phyloP scores from a whole-genome alignment of 208 protist genomes.

The Naegleria lovaniensis region DNA sequence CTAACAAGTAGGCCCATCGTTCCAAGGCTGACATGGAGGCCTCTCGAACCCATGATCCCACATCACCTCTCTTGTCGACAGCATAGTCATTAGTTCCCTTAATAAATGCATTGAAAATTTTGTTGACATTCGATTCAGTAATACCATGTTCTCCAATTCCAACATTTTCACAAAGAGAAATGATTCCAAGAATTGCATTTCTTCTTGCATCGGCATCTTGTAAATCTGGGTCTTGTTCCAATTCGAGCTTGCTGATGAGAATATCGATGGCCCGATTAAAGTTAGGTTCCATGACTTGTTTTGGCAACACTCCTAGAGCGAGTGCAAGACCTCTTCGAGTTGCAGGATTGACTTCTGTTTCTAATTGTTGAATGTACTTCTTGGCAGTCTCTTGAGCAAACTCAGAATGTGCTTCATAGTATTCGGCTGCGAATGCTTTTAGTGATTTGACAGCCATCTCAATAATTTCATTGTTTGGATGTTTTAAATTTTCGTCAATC shows the following conservation, averaged over 20 bases:
- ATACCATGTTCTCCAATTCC: conserved; percentile 34
- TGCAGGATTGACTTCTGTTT: not conserved
- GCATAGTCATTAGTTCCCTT: conserved; percentile 75
- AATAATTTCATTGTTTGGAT: conserved; percentile 54
- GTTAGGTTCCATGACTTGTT: not conserved
- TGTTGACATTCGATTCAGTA: conserved; percentile 31
- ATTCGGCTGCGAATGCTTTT: conserved; percentile 28
- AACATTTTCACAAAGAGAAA: conserved; percentile 30
- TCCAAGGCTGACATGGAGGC: conserved; percentile 65
- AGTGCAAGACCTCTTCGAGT: conserved; percentile 65
- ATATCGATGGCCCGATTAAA: conserved; percentile 21
- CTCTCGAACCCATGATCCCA: conserved; percentile 91
- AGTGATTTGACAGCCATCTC: conserved; percentile 32
- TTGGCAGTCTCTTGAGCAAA: not conserved
- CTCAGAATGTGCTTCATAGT: conserved; percentile 12
- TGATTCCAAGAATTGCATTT: conserved; percentile 69
- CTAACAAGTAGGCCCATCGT: not conserved
- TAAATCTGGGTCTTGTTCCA: conserved; percentile 47
- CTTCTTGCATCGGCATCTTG: conserved; percentile 75
- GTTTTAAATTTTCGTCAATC: conserved; percentile 73
- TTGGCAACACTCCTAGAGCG: conserved; percentile 62
- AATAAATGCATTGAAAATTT: conserved; percentile 58
- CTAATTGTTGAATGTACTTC: not conserved
- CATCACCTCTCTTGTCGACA: conserved; percentile 88
- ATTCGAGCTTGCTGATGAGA: conserved; percentile 40